Evolutionary conservation across 257 asterid genomes (phyloP), one percentile per base, ranked within the genome.

Genomic region (Fraxinus anomala): DNA sequence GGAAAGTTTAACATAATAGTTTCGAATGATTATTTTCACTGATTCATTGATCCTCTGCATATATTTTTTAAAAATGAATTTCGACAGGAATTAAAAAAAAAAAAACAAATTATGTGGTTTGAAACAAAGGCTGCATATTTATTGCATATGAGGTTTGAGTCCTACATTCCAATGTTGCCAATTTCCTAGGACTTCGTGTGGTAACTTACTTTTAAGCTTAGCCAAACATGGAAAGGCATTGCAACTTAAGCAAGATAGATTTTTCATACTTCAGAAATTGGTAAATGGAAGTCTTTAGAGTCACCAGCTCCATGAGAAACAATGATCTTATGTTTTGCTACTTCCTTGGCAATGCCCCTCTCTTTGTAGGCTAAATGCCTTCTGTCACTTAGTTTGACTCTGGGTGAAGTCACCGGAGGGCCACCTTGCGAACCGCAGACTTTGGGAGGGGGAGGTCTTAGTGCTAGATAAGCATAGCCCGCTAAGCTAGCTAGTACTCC

Each of bases 341-440:
- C 86, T 75, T 90, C 93, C 85, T 87, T 93, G 77, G 85, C 21
- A 72, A 86, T 81, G 24, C 98, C 97, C 21, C 72, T 79, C 85
- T 91, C 97, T 85, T 83, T 89, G 86, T 90, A 93, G 4, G 97
- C 86, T 84, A 93, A 80, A 86, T 87, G 85, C 86, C 97, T 89
- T 73, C 97, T 92, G 56, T 93, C 91, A n/a, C 77, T 51, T 51
- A 91, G 92, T 75, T 89, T 86, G 73, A 90, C 80, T 83, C 98
- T 87, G 9, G 91, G 88, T 2, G 97, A 91, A 68, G 88, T 86
- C 73, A 89, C 90, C 3, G 87, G 92, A 70, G 98, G 98, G 26
- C 97, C 97, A 47, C 92, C 94, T 2, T 89, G 89, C 0, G 93
- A 85, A 74, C 98, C 93, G 39, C 97, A 93, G 70, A 79, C 75